Base-by-base conservation (phyloP, 1,284 basidiomycete genomes). In the Microbotryum saponariae region DNA sequence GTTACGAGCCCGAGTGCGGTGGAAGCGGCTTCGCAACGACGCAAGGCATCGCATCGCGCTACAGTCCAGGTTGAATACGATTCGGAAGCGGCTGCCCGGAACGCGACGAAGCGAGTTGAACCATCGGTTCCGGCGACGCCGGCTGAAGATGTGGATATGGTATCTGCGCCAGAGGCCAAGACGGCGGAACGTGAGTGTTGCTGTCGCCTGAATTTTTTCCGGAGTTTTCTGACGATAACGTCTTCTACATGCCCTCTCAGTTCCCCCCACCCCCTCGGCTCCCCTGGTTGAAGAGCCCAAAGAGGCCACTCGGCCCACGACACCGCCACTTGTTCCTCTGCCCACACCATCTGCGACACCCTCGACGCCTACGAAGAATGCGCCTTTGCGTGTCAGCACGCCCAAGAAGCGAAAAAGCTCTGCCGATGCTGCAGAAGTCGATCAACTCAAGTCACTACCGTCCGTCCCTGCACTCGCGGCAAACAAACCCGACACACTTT, bases 41-140 rank as follows among this genome's bases (percentile, higher is more conserved):
- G 50, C 65, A 75, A 72, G 71, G 73, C 58, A 59, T 72, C 56
- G 57, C 82, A 85, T 74, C 77, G 86, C 18, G 90, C 94, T 76
- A 94, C 91, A 3, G 89, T 94, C 48, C 91, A 96, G 75, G 86
- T 96, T 60, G 91, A 94, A 74, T 92, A 92, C 69, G 85, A 86
- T 49, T 80, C 81, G 16, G 37, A 42, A 18, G 37, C 37, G 2
- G 37, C 37, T 42, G 37, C 37, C 12, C 37, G 37, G 37, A 42
- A 42, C 16, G 16, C 37, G 16, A 6, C 37, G 37, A 42, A 42
- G 12, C 37, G 37, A 42, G 37, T 42, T 16, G 37, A 42, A 4
- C 16, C 3, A 6, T 18, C 37, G 0, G 37, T 18, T 18, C 37
- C 37, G 37, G 37, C 37, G 37, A 42, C 37, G 37, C 37, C 37